phyloP scores from a whole-genome alignment of 1,139 yeast genomes.

The Sugiyamaella castrensis region DNA sequence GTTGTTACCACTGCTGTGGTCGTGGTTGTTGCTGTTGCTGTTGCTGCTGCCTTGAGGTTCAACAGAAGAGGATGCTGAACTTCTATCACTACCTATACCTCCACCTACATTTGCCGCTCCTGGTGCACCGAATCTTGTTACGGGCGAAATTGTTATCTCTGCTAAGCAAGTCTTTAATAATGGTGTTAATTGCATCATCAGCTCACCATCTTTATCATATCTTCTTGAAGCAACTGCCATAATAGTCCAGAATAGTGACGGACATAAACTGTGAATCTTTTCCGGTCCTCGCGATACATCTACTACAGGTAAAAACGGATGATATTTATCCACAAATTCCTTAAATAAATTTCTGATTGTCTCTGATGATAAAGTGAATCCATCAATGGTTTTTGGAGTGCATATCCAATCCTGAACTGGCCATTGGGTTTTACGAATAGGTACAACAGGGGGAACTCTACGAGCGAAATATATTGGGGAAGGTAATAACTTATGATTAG shows the following conservation, averaged over 20 bases:
- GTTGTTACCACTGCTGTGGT: slow-evolving; percentile 50
- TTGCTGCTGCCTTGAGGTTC: slow-evolving; percentile 29
- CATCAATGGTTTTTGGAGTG: slow-evolving; percentile 65
- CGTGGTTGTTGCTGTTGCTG: slow-evolving; percentile 6
- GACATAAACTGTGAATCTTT: slow-evolving; percentile 69
- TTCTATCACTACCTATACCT: background rate
- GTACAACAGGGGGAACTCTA: slow-evolving; percentile 3
- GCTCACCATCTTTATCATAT: slow-evolving; percentile 43
- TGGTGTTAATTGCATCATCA: slow-evolving; percentile 57
- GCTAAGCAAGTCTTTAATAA: slow-evolving; percentile 73
- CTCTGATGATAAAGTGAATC: slow-evolving; percentile 55
- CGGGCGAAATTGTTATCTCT: slow-evolving; percentile 86
- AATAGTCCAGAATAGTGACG: slow-evolving; percentile 91
- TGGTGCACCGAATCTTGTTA: slow-evolving; percentile 70
- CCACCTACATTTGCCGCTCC: slow-evolving; percentile 6
- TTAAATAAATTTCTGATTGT: slow-evolving; percentile 62
- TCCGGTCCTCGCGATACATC: slow-evolving; percentile 82
- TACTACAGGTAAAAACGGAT: slow-evolving; percentile 82
- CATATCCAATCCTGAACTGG: slow-evolving; percentile 38
- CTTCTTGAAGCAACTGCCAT: slow-evolving; percentile 79
- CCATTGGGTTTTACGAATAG: slow-evolving; percentile 8
- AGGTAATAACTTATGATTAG: slow-evolving; percentile 13
- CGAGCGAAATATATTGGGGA: slow-evolving; percentile 13
- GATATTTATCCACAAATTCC: slow-evolving; percentile 74
- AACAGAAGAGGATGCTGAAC: background rate